Percentiles rank a stretch among this genome's conserved stretches.
These are phyloP conservation scores for Mucor plumbeus DNA, from an alignment of 371 early-diverging fungal genomes.

Conservation along the genomic window DNA sequence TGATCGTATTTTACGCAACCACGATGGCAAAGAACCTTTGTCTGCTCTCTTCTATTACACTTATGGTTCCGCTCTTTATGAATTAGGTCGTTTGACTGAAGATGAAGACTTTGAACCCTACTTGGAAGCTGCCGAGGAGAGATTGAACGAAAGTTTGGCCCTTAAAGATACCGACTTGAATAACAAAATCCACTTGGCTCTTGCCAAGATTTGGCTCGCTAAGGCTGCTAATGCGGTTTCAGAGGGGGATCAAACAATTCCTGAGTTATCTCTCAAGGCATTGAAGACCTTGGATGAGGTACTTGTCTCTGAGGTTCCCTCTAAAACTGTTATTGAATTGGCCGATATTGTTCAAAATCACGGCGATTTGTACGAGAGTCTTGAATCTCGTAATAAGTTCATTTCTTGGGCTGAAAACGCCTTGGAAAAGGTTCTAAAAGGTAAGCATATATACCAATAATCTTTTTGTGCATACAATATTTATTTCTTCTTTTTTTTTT, in stretches of 20 bases:
- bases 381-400: constrained; percentile 33
- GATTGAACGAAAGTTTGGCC: constrained; percentile 32
- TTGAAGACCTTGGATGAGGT: constrained; percentile 31
- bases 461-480: too few species aligned
- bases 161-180: constrained; percentile 17
- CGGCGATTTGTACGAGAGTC: constrained; percentile 33
- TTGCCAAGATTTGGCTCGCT: constrained; percentile 48
- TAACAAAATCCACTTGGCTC: constrained; percentile 36
- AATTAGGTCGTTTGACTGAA: constrained; percentile 51
- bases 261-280: constrained; percentile 33
- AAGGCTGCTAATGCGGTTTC: constrained; percentile 40
- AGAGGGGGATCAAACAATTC: constrained; percentile 25
- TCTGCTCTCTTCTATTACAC: constrained; percentile 58
- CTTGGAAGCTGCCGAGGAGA: constrained; percentile 52
- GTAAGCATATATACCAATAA: not conserved
- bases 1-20: constrained; percentile 66
- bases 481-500: too few species aligned
- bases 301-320: constrained; percentile 4
- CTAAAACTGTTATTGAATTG: constrained; percentile 32
- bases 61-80: constrained; percentile 63
- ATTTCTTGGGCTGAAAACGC: constrained; percentile 41
- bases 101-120: constrained; percentile 53
- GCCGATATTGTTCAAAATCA: constrained; percentile 41
- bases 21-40: constrained; percentile 35
- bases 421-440: constrained; percentile 33